Base-by-base conservation (phyloP, 2,329 filamentous ascomycete species). In the Dichotomopilus funicola region DNA sequence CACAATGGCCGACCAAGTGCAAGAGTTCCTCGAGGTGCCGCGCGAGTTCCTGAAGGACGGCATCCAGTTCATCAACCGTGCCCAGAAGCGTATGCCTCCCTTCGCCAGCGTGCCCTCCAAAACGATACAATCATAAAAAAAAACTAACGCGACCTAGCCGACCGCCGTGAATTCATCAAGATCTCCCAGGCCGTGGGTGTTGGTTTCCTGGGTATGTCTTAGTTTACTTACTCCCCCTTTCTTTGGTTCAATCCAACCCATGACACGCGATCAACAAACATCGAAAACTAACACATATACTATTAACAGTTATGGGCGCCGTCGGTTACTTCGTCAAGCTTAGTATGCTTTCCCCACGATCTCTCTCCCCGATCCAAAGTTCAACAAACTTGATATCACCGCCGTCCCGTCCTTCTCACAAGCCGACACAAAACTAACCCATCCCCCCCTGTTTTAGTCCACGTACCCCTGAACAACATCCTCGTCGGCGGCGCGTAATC, bases 241-340 rank as follows among this genome's bases (percentile, higher is more conserved):
- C 19, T 27, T 27, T 27, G 19, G 19, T 27, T 27, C 19, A 27
- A 27, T 3, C 3, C 19, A 27, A 27, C 19, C 19, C 19, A 27
- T 27, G 19, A 27, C 19, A 27, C 19, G 19, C 19, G 19, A 27
- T 27, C 19, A 27, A 27, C 19, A 27, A 27, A 27, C 19, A 27
- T 27, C 19, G 19, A 27, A 27, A 27, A 3, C 19, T 27, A 27
- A 27, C 19, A 27, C 19, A 27, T 27, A 27, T 27, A 27, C 19
- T 33, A 2, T 10, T 8, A 54, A 56, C 56, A 64, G 62, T 87
- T 71, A 87, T 86, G 83, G 83, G 83, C 60, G 81, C 82, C 48
- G 84, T 87, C 56, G 84, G 84, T 60, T 87, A 86, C 72, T 71
- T 87, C 60, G 82, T 87, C 68, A 87, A 87, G 78, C 77, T 87